Conservation (phyloP, 129 eudicot genomes). For the Heracleum sosnowskyi region DNA sequence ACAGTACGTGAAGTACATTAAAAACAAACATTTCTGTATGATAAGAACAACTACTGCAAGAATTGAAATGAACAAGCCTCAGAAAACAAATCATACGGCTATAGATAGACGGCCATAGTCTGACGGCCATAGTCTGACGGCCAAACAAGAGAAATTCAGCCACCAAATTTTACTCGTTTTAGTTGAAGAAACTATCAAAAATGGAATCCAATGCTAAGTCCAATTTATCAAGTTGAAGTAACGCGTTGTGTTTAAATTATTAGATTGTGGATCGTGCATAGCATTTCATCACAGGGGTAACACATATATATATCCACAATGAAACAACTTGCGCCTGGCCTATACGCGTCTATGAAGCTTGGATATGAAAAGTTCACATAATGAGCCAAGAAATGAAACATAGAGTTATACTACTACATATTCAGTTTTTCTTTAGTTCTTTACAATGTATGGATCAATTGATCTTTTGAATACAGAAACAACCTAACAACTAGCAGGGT, state of each 20-base stretch:
- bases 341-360: not conserved
- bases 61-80: not conserved
- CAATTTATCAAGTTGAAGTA: not conserved
- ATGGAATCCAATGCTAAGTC: not conserved
- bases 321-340: not conserved
- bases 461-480: not conserved
- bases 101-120: not conserved
- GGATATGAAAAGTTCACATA: not conserved
- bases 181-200: not conserved
- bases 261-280: not conserved
- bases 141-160: not conserved
- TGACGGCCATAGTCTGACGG: not conserved
- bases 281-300: not conserved
- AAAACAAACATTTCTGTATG: not conserved
- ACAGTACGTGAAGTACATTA: not conserved
- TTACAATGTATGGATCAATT: too few relatives aligned
- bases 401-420: too few relatives aligned
- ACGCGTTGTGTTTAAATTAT: not conserved
- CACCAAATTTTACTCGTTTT: not conserved
- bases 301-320: not conserved
- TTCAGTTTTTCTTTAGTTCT: not conserved
- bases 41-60: not conserved
- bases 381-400: not conserved
- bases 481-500: too few relatives aligned
- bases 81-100: not conserved